Evolutionary conservation across 805 yeast genomes (phyloP).

Genomic region (Barnettozyma sp.): DNA sequence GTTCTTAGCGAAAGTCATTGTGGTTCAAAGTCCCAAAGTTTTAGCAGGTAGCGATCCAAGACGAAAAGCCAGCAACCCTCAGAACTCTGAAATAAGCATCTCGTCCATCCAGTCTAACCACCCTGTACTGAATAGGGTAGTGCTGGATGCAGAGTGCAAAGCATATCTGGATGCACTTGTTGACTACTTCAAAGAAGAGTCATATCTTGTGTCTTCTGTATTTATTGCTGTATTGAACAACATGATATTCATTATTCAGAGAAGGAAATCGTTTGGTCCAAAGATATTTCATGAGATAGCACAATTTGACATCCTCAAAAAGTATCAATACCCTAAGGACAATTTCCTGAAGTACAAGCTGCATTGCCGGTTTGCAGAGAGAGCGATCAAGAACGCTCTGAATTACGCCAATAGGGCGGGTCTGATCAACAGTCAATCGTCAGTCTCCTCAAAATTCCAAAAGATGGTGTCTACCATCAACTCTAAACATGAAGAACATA

Average conservation of each 20-base stretch:
- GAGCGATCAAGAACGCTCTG: constrained; percentile 42
- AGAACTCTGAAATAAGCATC: constrained; percentile 20
- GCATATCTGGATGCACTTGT: constrained; percentile 62
- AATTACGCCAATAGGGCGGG: constrained; percentile 34
- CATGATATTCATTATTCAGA: constrained; percentile 52
- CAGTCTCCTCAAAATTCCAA: constrained; percentile 16
- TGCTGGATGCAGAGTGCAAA: constrained; percentile 65
- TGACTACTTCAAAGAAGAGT: constrained; percentile 46
- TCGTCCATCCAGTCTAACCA: constrained; percentile 38
- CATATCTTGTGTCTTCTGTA: constrained; percentile 47
- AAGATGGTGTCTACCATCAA: constrained; percentile 20
- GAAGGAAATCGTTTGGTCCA: constrained; percentile 54
- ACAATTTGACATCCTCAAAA: constrained; percentile 52
- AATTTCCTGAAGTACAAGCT: constrained; percentile 40
- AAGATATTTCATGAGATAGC: constrained; percentile 55
- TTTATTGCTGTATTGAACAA: constrained; percentile 66
- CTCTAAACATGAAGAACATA: constrained; percentile 23
- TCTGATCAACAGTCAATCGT: constrained; percentile 20
- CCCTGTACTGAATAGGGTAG: constrained; percentile 48
- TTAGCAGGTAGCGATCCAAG: constrained; percentile 21
- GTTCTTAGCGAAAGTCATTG: constrained; percentile 55
- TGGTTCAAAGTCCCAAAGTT: constrained; percentile 43
- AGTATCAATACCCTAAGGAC: constrained; percentile 40
- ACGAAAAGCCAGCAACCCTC: constrained; percentile 14
- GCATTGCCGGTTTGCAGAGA: constrained; percentile 55